Conservation (phyloP, 768 basidiomycete genomes). For the Postia placenta region DNA sequence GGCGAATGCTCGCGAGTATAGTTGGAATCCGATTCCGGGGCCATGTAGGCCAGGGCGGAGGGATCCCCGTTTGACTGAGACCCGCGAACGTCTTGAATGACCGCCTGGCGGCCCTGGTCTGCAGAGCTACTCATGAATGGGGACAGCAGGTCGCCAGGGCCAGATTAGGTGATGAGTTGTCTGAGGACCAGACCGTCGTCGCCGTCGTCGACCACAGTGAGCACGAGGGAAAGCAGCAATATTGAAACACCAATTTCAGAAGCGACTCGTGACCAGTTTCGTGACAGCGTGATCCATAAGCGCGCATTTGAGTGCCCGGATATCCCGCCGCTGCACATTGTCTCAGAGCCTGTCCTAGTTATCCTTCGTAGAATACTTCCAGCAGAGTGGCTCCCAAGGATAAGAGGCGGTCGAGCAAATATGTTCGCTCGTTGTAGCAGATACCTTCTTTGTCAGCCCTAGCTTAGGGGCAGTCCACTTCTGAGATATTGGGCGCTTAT, state of each 20-base stretch:
- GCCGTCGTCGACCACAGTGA: conserved; percentile 3
- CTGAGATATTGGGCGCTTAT: no score
- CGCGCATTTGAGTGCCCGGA: no score
- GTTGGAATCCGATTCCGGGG: conserved; percentile 18
- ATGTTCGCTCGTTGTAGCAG: no score
- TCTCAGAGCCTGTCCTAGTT: no score
- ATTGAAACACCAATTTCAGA: conserved; percentile 3
- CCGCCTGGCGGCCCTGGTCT: conserved; percentile 19
- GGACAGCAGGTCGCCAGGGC: conserved; percentile 11
- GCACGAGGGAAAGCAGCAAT: conserved; percentile 8
- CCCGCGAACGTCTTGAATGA: conserved; percentile 15
- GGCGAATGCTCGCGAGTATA: conserved; percentile 13
- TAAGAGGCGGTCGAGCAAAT: no score
- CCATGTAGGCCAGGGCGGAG: conserved; percentile 25
- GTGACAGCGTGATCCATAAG: no score
- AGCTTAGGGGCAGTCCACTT: no score
- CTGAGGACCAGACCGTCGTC: not conserved
- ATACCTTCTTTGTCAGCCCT: no score
- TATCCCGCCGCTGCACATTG: no score
- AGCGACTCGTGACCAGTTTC: not conserved
- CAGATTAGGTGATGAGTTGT: not conserved
- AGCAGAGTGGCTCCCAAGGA: no score
- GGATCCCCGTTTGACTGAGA: conserved; percentile 18
- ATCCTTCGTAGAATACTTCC: no score
- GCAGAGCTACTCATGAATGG: conserved; percentile 16